Base-by-base conservation (phyloP, 331 rosid species). In the Ulmus americana region DNA sequence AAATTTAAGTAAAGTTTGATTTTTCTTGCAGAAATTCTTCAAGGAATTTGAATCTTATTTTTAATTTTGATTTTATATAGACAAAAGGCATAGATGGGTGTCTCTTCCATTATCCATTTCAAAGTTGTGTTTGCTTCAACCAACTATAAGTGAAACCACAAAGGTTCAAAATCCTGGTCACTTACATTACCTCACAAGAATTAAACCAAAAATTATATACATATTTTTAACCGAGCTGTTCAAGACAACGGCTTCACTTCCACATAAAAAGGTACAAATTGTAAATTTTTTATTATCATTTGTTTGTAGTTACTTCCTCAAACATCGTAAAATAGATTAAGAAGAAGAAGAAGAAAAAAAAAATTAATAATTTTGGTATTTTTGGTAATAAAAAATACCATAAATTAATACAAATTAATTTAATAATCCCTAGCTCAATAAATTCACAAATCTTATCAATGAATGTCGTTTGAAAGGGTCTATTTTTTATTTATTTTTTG, bases 41-140 rank as follows among this genome's bases (percentile, higher is more conserved):
- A 2, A 28, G 35, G 35, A 28, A 28, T 28, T 28, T 28, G 35
- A 28, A 28, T 28, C 35, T 28, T 28, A 28, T 2, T 28, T 28
- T 28, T 2, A 28, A 2, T 28, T 28, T 28, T 28, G 35, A 28
- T 28, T 28, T 28, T 28, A 28, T 28, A 28, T 28, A 0, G 35
- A 28, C 35, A 28, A 28, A 28, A 28, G 35, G 52, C 52, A 10
- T 13, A 1, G 52, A 13, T 47, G 52, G n/a, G 52, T 13, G 14
- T 47, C 14, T 47, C 5, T 39, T 39, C 10, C 8, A 58, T 3
- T 11, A 39, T 39, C 18, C 7, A 58, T 41, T n/a, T 39, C 63
- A 58, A 39, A 11, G 9, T 57, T 57, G 0, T 57, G 62, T 13
- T 57, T 57, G 45, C 62, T 58, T 40, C 63, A 56, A 8, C 35